Percentiles rank a stretch among this genome's conserved stretches.
These are phyloP conservation scores for Tolypocladium ovalisporum DNA, from an alignment of 2,329 filamentous ascomycete genomes.

Conservation along the genomic window DNA sequence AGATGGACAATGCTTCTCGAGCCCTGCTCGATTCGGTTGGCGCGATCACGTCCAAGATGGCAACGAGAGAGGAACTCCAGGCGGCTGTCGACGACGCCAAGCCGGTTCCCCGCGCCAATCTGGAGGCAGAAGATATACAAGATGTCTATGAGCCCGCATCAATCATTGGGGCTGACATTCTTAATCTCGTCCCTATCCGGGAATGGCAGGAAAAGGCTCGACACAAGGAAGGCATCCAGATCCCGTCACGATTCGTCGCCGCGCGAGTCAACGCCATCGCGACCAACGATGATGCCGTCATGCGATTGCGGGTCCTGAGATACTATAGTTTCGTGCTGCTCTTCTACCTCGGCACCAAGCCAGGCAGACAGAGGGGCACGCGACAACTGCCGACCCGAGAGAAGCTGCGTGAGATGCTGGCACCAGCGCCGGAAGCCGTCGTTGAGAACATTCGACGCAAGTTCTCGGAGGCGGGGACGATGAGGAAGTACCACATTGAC, in stretches of 20 bases:
- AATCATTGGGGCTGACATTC: slow-evolving; percentile 56
- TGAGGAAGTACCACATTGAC: slow-evolving; percentile 63
- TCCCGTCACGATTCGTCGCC: slow-evolving; percentile 55
- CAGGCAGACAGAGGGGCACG: slow-evolving; percentile 34
- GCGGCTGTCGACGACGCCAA: slow-evolving; percentile 55
- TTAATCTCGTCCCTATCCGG: slow-evolving; percentile 56
- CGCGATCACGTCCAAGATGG: slow-evolving; percentile 51
- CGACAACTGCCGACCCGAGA: slow-evolving; percentile 48
- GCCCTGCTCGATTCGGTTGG: slow-evolving; percentile 55
- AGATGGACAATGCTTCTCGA: slow-evolving; percentile 42
- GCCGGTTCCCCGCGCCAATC: slow-evolving; percentile 61
- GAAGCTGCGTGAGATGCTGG: slow-evolving; percentile 46
- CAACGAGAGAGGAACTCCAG: slow-evolving; percentile 54
- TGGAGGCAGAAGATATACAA: slow-evolving; percentile 53
- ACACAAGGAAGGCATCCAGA: slow-evolving; percentile 43
- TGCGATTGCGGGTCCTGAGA: slow-evolving; percentile 46
- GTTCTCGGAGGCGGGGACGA: slow-evolving; percentile 52
- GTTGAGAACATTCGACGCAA: slow-evolving; percentile 57
- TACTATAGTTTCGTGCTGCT: slow-evolving; percentile 48
- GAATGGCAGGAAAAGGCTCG: slow-evolving; percentile 64
- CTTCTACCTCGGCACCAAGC: slow-evolving; percentile 37
- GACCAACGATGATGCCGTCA: slow-evolving; percentile 39
- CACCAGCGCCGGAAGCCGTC: slow-evolving; percentile 48
- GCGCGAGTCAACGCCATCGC: slow-evolving; percentile 45
- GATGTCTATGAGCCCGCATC: slow-evolving; percentile 61